Percentiles rank a stretch among this genome's conserved stretches.
Conservation (phyloP, 2,329 filamentous ascomycete genomes). For the Dactylonectria estremocensis region DNA sequence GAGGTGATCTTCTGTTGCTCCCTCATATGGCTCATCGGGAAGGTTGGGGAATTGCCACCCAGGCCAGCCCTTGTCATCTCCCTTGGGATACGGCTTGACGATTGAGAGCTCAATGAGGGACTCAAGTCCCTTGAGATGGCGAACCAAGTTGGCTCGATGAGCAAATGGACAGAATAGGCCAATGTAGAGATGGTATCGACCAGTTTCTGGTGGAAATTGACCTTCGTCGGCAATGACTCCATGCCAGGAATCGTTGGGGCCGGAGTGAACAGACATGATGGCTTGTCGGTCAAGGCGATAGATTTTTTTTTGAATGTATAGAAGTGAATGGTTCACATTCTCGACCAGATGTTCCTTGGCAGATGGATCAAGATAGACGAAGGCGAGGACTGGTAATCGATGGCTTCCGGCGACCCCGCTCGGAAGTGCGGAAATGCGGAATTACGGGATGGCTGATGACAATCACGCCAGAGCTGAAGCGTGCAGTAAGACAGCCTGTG, state of each 20-base stretch:
- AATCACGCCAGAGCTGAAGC: not conserved
- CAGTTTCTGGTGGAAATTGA: constrained; percentile 69
- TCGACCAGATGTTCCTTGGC: not conserved
- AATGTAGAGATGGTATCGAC: constrained; percentile 74
- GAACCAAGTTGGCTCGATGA: constrained; percentile 80
- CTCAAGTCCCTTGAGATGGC: constrained; percentile 81
- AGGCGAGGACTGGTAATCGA: not conserved
- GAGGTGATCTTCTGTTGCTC: constrained; percentile 73
- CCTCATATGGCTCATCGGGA: constrained; percentile 67
- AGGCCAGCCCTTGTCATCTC: constrained; percentile 73
- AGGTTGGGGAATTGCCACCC: constrained; percentile 72
- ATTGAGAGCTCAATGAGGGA: constrained; percentile 76
- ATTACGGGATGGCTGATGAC: not conserved
- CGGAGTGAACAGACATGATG: constrained; percentile 38
- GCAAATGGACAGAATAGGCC: constrained; percentile 76
- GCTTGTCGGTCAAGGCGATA: not conserved
- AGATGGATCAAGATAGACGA: not conserved
- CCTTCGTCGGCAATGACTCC: constrained; percentile 33
- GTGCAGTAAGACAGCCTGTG: not conserved
- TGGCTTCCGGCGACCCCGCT: constrained; percentile 24
- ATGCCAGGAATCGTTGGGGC: constrained; percentile 47
- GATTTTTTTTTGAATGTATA: not conserved
- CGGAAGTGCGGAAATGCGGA: constrained; percentile 25
- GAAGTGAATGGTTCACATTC: not conserved
- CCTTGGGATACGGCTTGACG: constrained; percentile 78